These are phyloP conservation scores for Carex cristatella DNA, from an alignment of 176 grass and related monocot species.

Conservation along the genomic window DNA sequence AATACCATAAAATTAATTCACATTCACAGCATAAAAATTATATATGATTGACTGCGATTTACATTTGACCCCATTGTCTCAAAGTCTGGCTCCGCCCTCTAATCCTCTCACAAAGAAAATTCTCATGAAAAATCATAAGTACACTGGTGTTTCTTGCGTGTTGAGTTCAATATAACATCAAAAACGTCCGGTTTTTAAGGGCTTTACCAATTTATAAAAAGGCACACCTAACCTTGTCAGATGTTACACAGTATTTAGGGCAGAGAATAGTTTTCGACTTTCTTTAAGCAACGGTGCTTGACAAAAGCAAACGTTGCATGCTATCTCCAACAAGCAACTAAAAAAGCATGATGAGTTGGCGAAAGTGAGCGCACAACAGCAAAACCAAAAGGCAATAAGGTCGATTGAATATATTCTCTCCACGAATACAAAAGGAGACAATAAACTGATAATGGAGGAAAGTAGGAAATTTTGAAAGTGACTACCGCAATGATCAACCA, in stretches of 20 bases:
- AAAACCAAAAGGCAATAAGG: background rate
- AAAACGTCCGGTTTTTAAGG: background rate
- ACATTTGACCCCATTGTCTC: no score
- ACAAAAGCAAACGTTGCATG: background rate
- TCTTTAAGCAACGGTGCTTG: background rate
- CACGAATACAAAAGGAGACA: background rate
- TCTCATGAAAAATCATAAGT: background rate
- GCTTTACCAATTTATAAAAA: background rate
- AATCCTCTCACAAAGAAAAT: background rate
- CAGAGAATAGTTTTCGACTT: background rate
- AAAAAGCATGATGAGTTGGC: background rate
- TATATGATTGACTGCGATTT: no score
- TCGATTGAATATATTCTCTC: background rate
- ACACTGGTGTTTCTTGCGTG: background rate
- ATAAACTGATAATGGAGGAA: background rate
- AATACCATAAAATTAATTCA: no score
- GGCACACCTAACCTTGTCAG: background rate
- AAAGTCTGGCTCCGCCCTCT: no score
- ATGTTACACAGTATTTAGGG: background rate
- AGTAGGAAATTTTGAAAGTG: background rate
- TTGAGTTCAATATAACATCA: background rate
- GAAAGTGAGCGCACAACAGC: background rate
- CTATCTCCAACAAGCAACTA: background rate
- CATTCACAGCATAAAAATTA: no score
- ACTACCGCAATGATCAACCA: background rate